Base-by-base conservation (phyloP, 2,329 filamentous ascomycete genomes). In the Erysiphe pulchra region DNA sequence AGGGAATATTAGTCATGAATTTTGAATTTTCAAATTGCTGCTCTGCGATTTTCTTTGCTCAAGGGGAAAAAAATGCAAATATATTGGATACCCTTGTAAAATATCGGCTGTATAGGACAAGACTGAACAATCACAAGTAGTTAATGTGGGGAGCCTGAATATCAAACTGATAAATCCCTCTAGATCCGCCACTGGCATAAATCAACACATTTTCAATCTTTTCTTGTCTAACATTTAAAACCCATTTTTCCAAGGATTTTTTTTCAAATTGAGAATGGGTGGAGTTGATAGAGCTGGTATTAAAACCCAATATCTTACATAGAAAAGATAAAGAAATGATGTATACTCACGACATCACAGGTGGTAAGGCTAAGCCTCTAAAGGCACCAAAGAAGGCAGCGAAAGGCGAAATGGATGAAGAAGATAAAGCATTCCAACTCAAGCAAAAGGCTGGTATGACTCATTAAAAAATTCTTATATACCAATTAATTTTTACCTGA, bases 371-470 rank as follows among this genome's bases (percentile, higher is more conserved):
- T 55, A 84, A 85, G 73, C 80, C 80, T 55, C 68, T 84, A 64
- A 94, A 93, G 77, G 73, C 79, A 54, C 69, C 83, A 50, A 94
- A 93, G 77, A 92, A 87, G 72, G 70, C 72, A 46, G 51, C 51
- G 38, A 68, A 70, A 59, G 80, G 78, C 63, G 85, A 93, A 1
- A 63, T 86, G 48, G 86, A 93, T 60, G 85, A 93, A 0, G 84
- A 92, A 40, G 85, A 93, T 52, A 63, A 77, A 60, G 84, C 83
- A 6, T 85, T 71, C 70, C 77, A 75, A 58, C 75, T 80, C 62
- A 92, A 85, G 76, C 79, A 85, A 68, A 75, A 69, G 56, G 82
- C 81, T 48, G 83, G 86, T 92, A 68, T 54, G 77, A 63, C 20
- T 24, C 20, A 24, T 24, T 3, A 24, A 24, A 24, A 24, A 24